Evolutionary conservation across 805 yeast species (phyloP).

Genomic region (Wickerhamiella vanderwaltii): DNA sequence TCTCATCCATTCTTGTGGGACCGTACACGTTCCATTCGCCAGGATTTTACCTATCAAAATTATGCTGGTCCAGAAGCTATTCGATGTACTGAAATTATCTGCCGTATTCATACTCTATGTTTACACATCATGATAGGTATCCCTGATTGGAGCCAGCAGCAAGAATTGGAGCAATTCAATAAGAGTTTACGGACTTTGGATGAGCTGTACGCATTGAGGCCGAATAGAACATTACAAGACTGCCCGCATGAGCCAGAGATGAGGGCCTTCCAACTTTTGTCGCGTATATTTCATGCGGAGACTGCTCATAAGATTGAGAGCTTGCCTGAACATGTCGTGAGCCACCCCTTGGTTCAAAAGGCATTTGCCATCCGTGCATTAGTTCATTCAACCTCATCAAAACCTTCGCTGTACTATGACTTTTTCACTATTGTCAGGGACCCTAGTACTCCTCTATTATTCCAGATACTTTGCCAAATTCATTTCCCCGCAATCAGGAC

Average conservation of each 20-base stretch:
- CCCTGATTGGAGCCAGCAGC: slow-evolving; percentile 78
- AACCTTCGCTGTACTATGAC: slow-evolving; percentile 35
- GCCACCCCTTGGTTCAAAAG: slow-evolving; percentile 47
- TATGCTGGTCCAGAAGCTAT: slow-evolving; percentile 88
- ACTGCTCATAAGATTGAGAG: slow-evolving; percentile 62
- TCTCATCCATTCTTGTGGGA: slow-evolving; percentile 93
- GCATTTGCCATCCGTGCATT: slow-evolving; percentile 62
- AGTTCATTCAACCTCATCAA: slow-evolving; percentile 43
- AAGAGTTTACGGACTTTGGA: slow-evolving; percentile 79
- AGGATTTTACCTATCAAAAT: slow-evolving; percentile 92
- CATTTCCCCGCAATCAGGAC: slow-evolving; percentile 71
- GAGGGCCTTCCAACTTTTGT: slow-evolving; percentile 70
- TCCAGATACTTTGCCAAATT: slow-evolving; percentile 65
- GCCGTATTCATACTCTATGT: slow-evolving; percentile 70
- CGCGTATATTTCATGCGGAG: slow-evolving; percentile 76
- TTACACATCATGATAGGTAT: slow-evolving; percentile 73
- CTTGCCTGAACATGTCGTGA: slow-evolving; percentile 46
- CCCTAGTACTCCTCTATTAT: slow-evolving; percentile 46
- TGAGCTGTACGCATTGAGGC: slow-evolving; percentile 62
- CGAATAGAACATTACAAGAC: slow-evolving; percentile 58
- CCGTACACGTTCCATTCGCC: slow-evolving; percentile 89
- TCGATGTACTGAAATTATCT: slow-evolving; percentile 84
- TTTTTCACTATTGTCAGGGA: slow-evolving; percentile 50
- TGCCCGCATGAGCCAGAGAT: slow-evolving; percentile 79
- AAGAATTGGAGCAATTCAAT: slow-evolving; percentile 87